A percentile compares a stretch with the other conserved stretches of the same genome.
Evolutionary conservation across 2,329 filamentous ascomycete genomes (phyloP).

Genomic region (Pyricularia pennisetigena): DNA sequence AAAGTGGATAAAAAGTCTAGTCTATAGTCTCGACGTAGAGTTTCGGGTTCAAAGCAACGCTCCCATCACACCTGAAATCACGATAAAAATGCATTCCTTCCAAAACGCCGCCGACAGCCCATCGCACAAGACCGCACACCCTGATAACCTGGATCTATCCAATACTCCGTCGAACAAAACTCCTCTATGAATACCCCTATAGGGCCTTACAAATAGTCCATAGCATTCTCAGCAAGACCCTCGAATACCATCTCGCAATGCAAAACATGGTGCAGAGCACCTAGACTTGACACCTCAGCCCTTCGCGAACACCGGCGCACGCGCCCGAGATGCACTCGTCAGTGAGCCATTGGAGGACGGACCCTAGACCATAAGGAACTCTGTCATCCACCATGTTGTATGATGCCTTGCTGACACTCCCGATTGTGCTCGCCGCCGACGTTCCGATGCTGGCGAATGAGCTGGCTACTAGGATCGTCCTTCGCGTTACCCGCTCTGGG

Average conservation of each 20-base stretch:
- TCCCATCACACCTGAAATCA: neutral
- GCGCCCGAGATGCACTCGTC: conserved; percentile 5
- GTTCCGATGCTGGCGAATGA: conserved; percentile 5
- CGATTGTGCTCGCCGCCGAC: conserved; percentile 4
- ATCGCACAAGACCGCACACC: neutral
- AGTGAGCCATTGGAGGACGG: conserved; percentile 1
- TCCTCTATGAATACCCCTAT: neutral
- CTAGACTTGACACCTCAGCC: conserved; percentile 1
- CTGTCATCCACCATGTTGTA: conserved; percentile 5
- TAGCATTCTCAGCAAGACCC: neutral
- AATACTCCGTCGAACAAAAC: neutral
- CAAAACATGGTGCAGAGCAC: neutral
- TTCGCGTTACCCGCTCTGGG: conserved; percentile 2
- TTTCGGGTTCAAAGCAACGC: neutral
- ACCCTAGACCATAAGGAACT: conserved; percentile 2
- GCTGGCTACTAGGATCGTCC: conserved; percentile 2
- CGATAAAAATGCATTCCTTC: neutral
- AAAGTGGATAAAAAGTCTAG: neutral
- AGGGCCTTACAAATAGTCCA: neutral
- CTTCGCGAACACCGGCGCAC: conserved; percentile 4
- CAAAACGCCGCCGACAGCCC: neutral
- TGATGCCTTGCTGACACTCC: conserved; percentile 5
- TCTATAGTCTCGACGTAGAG: neutral
- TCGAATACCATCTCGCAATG: conserved; percentile 1
- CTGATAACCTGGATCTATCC: neutral